Percentiles rank a stretch among this genome's conserved stretches.
Evolutionary conservation across 2,329 filamentous ascomycete genomes (phyloP).

Genomic region (Colletotrichum acutatum): DNA sequence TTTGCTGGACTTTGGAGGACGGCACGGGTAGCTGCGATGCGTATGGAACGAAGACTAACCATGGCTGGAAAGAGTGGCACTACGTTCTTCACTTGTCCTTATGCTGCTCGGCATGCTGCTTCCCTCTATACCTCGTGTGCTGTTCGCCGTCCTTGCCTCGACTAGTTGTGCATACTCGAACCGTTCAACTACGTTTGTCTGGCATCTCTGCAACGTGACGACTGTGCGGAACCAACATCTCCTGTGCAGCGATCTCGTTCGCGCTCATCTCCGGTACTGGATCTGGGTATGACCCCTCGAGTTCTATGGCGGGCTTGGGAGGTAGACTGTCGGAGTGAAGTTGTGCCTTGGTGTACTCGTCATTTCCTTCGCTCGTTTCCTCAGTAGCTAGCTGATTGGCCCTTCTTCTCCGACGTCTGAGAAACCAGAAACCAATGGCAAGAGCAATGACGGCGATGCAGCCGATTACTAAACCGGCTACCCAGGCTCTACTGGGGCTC

Average conservation of each 20-base stretch:
- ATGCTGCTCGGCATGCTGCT: neutral
- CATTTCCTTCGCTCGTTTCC: neutral
- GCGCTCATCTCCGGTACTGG: neutral
- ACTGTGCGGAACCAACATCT: neutral
- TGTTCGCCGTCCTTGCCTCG: neutral
- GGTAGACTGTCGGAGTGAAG: neutral
- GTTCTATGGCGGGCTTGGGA: neutral
- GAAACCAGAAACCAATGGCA: neutral
- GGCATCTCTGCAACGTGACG: neutral
- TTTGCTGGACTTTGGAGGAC: neutral
- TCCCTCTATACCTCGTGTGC: neutral
- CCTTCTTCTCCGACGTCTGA: neutral
- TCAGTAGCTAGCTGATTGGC: neutral
- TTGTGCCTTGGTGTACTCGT: neutral
- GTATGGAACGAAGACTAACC: neutral
- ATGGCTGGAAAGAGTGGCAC: neutral
- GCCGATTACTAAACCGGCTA: conserved; percentile 13
- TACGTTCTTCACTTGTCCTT: neutral
- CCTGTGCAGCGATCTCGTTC: neutral
- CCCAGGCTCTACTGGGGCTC: neutral
- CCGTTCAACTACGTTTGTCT: neutral
- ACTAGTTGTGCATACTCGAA: neutral
- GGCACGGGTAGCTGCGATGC: neutral
- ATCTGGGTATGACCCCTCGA: neutral
- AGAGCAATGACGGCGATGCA: neutral